Conservation (phyloP, 1,284 basidiomycete genomes). For the Ganoderma lingzhi region DNA sequence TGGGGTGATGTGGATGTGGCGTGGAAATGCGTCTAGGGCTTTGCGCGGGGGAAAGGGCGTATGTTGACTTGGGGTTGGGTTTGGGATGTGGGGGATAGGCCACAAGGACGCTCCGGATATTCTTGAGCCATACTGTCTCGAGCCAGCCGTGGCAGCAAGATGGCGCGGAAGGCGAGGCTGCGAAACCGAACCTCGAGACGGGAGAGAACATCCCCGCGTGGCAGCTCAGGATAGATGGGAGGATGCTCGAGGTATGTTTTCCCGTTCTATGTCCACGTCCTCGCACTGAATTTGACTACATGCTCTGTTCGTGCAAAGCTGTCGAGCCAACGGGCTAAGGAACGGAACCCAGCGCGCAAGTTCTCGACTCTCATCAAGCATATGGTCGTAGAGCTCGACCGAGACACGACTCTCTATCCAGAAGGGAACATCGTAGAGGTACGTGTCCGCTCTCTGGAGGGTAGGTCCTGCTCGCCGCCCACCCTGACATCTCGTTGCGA, state of each 20-base stretch:
- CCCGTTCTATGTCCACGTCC: neutral
- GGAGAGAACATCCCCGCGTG: conserved; percentile 90
- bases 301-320: conserved; percentile 45
- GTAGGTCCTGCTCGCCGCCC: neutral
- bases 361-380: conserved; percentile 90
- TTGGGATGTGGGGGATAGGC: conserved; percentile 56
- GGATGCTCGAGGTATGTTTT: conserved; percentile 76
- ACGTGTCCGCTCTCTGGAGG: conserved; percentile 24
- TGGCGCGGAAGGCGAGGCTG: conserved; percentile 29
- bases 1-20: conserved; percentile 10
- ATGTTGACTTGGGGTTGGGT: neutral
- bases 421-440: conserved; percentile 86
- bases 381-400: conserved; percentile 88
- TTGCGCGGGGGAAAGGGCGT: neutral
- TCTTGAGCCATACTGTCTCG: conserved; percentile 89
- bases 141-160: conserved; percentile 81
- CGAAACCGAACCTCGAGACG: conserved; percentile 57
- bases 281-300: neutral
- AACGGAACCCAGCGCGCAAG: conserved; percentile 75
- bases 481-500: neutral
- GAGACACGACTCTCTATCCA: conserved; percentile 84
- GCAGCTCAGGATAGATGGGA: conserved; percentile 90
- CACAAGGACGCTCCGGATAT: conserved; percentile 87
- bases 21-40: conserved; percentile 8
- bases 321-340: conserved; percentile 69